Conservation (phyloP, 2,329 filamentous ascomycete genomes). For the Hymenoscyphus scutula region DNA sequence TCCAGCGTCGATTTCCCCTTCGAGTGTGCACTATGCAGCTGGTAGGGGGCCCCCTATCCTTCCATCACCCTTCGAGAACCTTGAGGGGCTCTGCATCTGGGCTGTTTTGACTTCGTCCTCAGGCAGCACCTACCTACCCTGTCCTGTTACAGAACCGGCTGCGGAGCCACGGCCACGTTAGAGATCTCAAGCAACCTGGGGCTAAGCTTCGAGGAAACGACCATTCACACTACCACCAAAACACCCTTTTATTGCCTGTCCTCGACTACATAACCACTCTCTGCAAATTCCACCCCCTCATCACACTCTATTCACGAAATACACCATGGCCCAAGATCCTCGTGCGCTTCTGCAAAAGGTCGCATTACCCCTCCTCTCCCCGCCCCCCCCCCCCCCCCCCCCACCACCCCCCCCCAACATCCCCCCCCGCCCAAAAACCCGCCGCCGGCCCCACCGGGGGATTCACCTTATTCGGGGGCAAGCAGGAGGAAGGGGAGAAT, state of each 20-base stretch:
- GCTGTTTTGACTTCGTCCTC: neutral
- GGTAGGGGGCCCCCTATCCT: neutral
- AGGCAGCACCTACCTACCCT: constrained; percentile 1
- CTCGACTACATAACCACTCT: neutral
- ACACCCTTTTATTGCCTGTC: neutral
- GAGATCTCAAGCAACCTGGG: neutral
- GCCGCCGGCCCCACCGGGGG: constrained; percentile 71
- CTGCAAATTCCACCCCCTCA: neutral
- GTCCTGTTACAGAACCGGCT: neutral
- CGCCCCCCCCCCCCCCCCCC: neutral
- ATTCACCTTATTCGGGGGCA: constrained; percentile 86
- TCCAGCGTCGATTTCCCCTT: neutral
- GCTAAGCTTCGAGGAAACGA: neutral
- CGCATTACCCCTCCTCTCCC: constrained; percentile 31
- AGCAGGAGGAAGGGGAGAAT: constrained; percentile 84
- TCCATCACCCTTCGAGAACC: neutral
- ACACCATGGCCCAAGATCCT: constrained; percentile 70
- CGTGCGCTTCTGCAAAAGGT: constrained; percentile 75
- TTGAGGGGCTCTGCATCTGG: no score
- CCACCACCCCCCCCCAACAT: constrained; percentile 26
- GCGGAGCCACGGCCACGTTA: constrained; percentile 1
- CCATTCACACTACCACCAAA: neutral
- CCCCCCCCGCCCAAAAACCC: constrained; percentile 76
- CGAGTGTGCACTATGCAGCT: neutral
- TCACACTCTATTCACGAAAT: neutral